A percentile compares a stretch with the other conserved stretches of the same genome.
Evolutionary conservation across 768 basidiomycete species (phyloP).

Genomic region (Tulasnella sp.): DNA sequence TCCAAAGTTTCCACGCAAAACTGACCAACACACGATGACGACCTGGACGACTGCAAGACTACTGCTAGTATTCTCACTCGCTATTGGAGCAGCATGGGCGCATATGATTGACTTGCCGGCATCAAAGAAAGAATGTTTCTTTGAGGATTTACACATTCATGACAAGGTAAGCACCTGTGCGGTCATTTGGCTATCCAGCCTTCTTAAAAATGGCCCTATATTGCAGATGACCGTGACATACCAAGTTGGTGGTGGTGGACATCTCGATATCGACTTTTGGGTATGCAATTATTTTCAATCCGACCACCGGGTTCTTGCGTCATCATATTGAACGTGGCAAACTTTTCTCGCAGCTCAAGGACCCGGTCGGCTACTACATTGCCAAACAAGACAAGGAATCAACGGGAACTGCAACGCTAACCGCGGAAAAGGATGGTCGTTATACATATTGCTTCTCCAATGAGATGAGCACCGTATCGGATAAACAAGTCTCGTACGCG

Average conservation of each 20-base stretch:
- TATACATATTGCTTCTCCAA: conserved; percentile 98
- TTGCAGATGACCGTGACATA: conserved; percentile 96
- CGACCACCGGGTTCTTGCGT: background rate
- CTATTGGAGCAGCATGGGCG: conserved; percentile 12
- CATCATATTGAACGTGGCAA: background rate
- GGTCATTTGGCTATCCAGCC: background rate
- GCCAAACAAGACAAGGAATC: conserved; percentile 75
- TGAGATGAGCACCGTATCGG: conserved; percentile 92
- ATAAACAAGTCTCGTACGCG: conserved; percentile 82
- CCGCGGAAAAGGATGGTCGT: conserved; percentile 74
- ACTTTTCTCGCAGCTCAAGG: conserved; percentile 46
- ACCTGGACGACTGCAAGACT: background rate
- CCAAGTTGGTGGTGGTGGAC: conserved; percentile 94
- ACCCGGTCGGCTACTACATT: conserved; percentile 48
- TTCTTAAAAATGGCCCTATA: background rate
- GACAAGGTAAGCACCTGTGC: conserved; percentile 52
- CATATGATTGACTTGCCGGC: conserved; percentile 42
- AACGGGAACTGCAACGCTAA: conserved; percentile 79
- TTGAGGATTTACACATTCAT: conserved; percentile 81
- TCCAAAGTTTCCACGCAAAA: background rate
- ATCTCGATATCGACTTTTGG: conserved; percentile 96
- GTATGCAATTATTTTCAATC: conserved; percentile 31
- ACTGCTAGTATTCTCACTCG: conserved; percentile 1
- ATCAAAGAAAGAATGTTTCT: conserved; percentile 85
- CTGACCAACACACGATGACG: conserved; percentile 2